Evolutionary conservation across 2,329 filamentous ascomycete species (phyloP).

Genomic region (Elsinoe batatas): DNA sequence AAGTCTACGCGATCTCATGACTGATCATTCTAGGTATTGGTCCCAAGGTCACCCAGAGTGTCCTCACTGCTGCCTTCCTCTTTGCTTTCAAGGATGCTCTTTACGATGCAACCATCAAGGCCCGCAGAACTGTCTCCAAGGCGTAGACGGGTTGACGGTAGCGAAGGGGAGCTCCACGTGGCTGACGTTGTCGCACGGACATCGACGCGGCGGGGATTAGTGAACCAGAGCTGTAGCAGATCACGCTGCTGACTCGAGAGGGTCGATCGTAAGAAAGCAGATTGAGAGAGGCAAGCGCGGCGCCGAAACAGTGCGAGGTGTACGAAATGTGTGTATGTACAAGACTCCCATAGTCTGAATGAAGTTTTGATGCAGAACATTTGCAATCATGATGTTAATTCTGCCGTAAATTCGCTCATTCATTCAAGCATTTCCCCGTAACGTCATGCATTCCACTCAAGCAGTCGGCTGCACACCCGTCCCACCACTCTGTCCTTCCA

Average conservation of each 20-base stretch:
- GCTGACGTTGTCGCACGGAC: no score
- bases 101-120: conserved; percentile 68
- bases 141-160: conserved; percentile 1
- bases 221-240: no score
- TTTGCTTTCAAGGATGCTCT: conserved; percentile 98
- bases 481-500: not conserved
- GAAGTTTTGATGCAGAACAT: no score
- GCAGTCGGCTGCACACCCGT: not conserved
- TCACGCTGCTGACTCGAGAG: no score
- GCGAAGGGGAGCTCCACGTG: not conserved
- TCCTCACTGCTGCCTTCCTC: conserved; percentile 87
- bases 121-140: conserved; percentile 35
- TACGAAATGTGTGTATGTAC: no score
- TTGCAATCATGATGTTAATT: not conserved
- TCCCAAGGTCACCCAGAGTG: conserved; percentile 93
- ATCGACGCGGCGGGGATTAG: no score
- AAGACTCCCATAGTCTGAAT: no score
- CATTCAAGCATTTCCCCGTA: not conserved
- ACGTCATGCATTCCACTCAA: not conserved
- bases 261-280: no score
- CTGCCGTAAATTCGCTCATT: not conserved
- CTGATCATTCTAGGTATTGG: conserved; percentile 58
- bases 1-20: not conserved
- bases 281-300: no score
- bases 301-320: no score